Evolutionary conservation across 2,329 filamentous ascomycete genomes (phyloP).

Genomic region (Colletotrichum chlorophyti): DNA sequence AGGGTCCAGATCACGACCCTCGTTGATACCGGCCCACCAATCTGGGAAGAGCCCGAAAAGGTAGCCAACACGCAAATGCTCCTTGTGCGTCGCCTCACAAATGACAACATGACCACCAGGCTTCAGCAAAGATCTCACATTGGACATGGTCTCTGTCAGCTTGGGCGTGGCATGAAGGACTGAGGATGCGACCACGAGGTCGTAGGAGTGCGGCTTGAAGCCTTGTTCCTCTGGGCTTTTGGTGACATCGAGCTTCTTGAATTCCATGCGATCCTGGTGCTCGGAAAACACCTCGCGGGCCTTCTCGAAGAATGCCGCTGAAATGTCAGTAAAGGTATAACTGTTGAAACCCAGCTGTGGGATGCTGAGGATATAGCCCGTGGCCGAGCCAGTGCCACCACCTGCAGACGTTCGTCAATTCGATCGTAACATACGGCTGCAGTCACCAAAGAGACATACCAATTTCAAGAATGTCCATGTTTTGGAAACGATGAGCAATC

Average conservation of each 20-base stretch:
- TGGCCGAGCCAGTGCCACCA: slow-evolving; percentile 9
- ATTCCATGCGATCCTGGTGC: slow-evolving; percentile 1
- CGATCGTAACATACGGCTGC: not conserved
- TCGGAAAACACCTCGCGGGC: slow-evolving; percentile 30
- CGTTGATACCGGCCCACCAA: slow-evolving; percentile 37
- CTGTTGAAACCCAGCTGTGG: slow-evolving; percentile 14
- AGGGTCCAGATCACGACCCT: slow-evolving; percentile 33
- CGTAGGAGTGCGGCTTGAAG: slow-evolving; percentile 34
- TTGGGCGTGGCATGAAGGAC: slow-evolving; percentile 37
- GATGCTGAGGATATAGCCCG: not conserved
- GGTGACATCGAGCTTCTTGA: slow-evolving; percentile 39
- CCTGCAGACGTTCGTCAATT: not conserved
- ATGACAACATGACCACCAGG: slow-evolving; percentile 38
- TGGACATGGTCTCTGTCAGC: slow-evolving; percentile 32
- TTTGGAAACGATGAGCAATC: not conserved
- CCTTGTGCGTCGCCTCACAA: not conserved
- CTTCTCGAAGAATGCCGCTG: slow-evolving; percentile 31
- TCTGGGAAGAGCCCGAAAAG: slow-evolving; percentile 35
- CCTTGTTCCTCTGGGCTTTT: slow-evolving; percentile 36
- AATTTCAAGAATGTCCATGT: slow-evolving; percentile 39
- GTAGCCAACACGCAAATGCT: slow-evolving; percentile 28
- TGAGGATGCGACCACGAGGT: slow-evolving; percentile 38
- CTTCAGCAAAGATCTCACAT: slow-evolving; percentile 36
- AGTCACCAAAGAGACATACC: no score
- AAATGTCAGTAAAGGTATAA: slow-evolving; percentile 37